A percentile compares a stretch with the other conserved stretches of the same genome.
These are phyloP conservation scores for Phialocephala subalpina DNA, from an alignment of 2,329 filamentous ascomycete genomes.

Conservation along the genomic window DNA sequence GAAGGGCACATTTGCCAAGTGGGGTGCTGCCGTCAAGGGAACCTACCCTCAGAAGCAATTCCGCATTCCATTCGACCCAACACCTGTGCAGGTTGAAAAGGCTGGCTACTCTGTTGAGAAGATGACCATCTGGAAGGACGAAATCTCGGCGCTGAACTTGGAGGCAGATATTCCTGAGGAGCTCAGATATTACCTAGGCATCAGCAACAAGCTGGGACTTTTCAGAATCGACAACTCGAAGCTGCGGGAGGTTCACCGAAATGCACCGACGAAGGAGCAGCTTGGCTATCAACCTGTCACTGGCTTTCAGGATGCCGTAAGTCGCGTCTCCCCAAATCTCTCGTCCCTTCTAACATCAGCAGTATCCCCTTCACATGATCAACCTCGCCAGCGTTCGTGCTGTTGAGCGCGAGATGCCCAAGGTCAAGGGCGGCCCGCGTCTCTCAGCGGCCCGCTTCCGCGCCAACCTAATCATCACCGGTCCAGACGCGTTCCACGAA, in stretches of 20 bases:
- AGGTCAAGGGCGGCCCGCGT: slow-evolving; percentile 54
- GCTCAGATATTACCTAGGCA: slow-evolving; percentile 70
- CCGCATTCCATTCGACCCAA: slow-evolving; percentile 70
- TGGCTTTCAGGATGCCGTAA: slow-evolving; percentile 75
- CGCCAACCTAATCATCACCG: slow-evolving; percentile 75
- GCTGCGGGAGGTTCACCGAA: slow-evolving; percentile 65
- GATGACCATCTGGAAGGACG: slow-evolving; percentile 73
- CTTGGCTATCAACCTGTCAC: slow-evolving; percentile 71
- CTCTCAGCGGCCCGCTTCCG: slow-evolving; percentile 72
- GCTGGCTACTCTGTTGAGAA: slow-evolving; percentile 66
- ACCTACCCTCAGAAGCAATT: slow-evolving; percentile 69
- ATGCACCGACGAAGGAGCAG: slow-evolving; percentile 64
- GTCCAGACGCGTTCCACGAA: slow-evolving; percentile 70
- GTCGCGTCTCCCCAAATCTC: slow-evolving; percentile 39
- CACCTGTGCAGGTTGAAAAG: slow-evolving; percentile 61
- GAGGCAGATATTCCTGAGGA: slow-evolving; percentile 66
- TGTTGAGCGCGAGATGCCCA: slow-evolving; percentile 63
- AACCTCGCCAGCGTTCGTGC: slow-evolving; percentile 70
- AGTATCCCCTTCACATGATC: slow-evolving; percentile 76
- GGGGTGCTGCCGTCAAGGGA: slow-evolving; percentile 59
- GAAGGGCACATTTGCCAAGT: slow-evolving; percentile 53
- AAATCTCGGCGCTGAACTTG: slow-evolving; percentile 62
- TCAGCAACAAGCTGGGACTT: slow-evolving; percentile 69
- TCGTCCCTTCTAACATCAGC: slow-evolving; percentile 29
- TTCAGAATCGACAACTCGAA: slow-evolving; percentile 71